Evolutionary conservation across 495 filamentous ascomycete species (phyloP).

Genomic region (Penicillium egyptiacum): DNA sequence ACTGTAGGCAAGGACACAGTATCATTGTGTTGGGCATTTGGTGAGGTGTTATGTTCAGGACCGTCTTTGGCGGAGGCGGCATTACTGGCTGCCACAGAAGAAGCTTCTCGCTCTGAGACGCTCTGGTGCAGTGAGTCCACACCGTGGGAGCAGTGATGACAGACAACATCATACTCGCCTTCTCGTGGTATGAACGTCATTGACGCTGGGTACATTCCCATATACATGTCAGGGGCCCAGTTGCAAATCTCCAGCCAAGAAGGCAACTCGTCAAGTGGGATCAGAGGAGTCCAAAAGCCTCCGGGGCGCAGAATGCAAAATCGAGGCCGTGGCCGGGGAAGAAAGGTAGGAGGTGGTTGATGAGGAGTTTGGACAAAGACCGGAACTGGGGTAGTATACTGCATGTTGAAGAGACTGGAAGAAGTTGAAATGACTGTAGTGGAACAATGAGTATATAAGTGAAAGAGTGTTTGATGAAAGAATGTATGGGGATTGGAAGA

Average conservation of each 20-base stretch:
- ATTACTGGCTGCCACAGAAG: constrained; percentile 5
- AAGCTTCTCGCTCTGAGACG: constrained; percentile 26
- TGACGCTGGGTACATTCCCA: constrained; percentile 27
- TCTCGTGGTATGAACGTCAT: constrained; percentile 27
- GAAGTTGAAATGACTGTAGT: not conserved
- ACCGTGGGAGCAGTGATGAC: constrained; percentile 33
- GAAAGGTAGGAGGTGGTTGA: constrained; percentile 6
- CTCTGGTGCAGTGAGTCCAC: constrained; percentile 34
- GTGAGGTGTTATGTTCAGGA: constrained; percentile 1
- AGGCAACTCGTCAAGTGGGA: constrained; percentile 42
- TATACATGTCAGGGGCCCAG: constrained; percentile 22
- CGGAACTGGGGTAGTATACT: constrained; percentile 4
- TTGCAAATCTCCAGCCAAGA: constrained; percentile 36
- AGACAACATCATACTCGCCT: constrained; percentile 43
- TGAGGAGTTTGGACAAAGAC: constrained; percentile 2
- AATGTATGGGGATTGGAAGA: constrained; percentile 11
- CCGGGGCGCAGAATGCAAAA: constrained; percentile 41
- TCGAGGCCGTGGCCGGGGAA: constrained; percentile 27
- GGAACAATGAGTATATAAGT: constrained; percentile 9
- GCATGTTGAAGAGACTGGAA: constrained; percentile 14
- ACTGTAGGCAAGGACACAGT: not conserved
- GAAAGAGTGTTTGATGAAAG: constrained; percentile 11
- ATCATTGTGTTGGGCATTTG: not conserved
- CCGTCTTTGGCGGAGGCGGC: constrained; percentile 9
- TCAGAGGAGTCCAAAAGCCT: constrained; percentile 28